Evolutionary conservation across 805 yeast genomes (phyloP), one percentile per base, ranked within the genome.

Genomic region (Candida pini): DNA sequence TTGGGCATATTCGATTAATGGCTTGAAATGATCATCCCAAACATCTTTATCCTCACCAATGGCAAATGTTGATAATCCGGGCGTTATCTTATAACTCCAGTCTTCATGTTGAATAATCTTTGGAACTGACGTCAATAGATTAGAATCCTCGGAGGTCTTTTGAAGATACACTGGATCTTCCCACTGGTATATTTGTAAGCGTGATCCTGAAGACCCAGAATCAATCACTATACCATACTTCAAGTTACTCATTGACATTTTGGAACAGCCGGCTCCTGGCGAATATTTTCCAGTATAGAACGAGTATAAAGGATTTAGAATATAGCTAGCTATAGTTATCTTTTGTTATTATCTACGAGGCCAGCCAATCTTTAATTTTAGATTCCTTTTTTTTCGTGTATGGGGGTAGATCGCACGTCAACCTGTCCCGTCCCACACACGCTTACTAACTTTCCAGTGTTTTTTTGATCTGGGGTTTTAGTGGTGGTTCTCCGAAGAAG

Each of bases 131-230:
- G 64, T 64, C 28, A 74, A 47, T 1, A 60, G 44, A 3, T 48
- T 36, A 0, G 57, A 53, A 19, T 68, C 66, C 4, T 56, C 35
- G 1, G 60, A 41, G 19, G 50, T 47, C 14, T 52, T 54, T 19
- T 56, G 64, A 15, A 54, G 36, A 28, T 54, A 54, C 2, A 30
- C 32, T 1, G 78, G 66, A 47, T 78, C 78, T 10, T 71, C 70
- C 96, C 96, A 90, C 40, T 71, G 68, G 55, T 85, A 90, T 9
- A 90, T 73, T 56, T 86, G 89, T 12, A 84, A 69, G 34, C 98
- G 66, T 4, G 97, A 87, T 2, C 98, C 98, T 0, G 95, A 84
- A 1, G 97, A 88, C 1, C 98, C 98, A 0, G 97, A 87, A 58
- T 90, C 98, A 3, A 90, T 72, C 12, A 90, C 94, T 20, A 92